Evolutionary conservation across 768 basidiomycete species (phyloP).

Genomic region (Pleurotus cornucopiae): DNA sequence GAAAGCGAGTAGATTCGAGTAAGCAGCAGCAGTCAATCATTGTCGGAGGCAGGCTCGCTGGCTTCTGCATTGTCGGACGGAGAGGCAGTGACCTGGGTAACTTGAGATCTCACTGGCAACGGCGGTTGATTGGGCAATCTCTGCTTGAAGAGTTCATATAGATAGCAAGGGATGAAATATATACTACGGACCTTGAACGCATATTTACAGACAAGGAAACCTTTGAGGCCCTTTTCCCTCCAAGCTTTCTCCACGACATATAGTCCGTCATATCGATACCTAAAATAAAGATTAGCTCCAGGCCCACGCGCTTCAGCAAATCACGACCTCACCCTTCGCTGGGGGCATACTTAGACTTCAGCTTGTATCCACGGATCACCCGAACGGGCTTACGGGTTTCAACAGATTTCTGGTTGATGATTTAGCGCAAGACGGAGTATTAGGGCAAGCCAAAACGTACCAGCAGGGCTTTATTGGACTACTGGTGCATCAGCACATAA

Average conservation of each 20-base stretch:
- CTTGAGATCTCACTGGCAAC: slow-evolving; percentile 30
- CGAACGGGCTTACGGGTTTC: slow-evolving; percentile 80
- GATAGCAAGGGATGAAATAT: background rate
- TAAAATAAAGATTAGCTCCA: slow-evolving; percentile 18
- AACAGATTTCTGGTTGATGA: slow-evolving; percentile 52
- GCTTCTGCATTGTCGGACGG: slow-evolving; percentile 9
- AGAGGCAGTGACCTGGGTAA: too few relatives aligned
- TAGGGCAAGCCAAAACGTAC: slow-evolving; percentile 24
- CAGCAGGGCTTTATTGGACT: slow-evolving; percentile 69
- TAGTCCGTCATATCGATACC: slow-evolving; percentile 90
- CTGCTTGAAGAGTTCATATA: slow-evolving; percentile 23
- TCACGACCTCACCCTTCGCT: slow-evolving; percentile 54
- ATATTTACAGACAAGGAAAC: slow-evolving; percentile 81
- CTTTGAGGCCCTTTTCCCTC: slow-evolving; percentile 68
- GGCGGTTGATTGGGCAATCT: slow-evolving; percentile 54
- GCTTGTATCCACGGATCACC: slow-evolving; percentile 84
- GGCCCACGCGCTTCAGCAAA: background rate
- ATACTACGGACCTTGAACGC: slow-evolving; percentile 62
- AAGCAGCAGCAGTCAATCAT: too few relatives aligned
- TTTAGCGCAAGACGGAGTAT: background rate
- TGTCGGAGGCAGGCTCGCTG: too few relatives aligned
- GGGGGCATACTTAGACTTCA: slow-evolving; percentile 70
- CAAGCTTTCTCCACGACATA: slow-evolving; percentile 79
- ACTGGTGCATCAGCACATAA: background rate
- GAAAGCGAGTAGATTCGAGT: too few relatives aligned